Evolutionary conservation across 163 green algal species (phyloP), one percentile per base, ranked within the genome.

Genomic region (Prototheca wickerhamii): DNA sequence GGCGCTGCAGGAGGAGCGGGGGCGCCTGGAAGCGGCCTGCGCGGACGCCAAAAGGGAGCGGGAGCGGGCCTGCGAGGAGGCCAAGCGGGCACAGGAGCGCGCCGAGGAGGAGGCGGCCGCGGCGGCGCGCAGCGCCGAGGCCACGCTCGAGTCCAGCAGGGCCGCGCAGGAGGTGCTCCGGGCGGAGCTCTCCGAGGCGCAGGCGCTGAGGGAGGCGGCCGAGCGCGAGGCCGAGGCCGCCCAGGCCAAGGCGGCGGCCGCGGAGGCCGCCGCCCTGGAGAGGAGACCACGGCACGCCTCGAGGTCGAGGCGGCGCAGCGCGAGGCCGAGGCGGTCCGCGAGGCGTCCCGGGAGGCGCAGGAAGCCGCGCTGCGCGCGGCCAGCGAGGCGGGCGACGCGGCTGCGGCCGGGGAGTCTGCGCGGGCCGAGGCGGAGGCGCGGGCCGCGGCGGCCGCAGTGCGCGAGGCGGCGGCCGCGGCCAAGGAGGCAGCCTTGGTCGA

Each of bases 401-500:
- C 58, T 1, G 51, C 55, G 15, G 50, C 59, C 2, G 58, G 15
- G 1, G 66, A 64, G 12, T 34, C 10, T 6, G 28, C 28, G 61
- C 53, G 60, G 53, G 18, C 42, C 5, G 67, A 63, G 4, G 33
- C 64, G 8, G 46, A 62, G 43, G 43, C 40, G 30, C 42, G 34
- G 4, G 35, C 15, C 17, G 68, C 57, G 5, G 59, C 43, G 28
- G 30, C 50, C 30, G 56, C 15, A 6, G 34, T 31, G 56, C 56
- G 56, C 10, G 56, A 49, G 1, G 56, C 56, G 1, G 56, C 15
- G 21, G 30, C 50, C 15, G 30, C 10, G 5, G 56, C 30, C 30
- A 35, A 37, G 12, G 52, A 37, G 20, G 52, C 8, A 35, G 52
- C 28, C 7, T 21, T 59, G 28, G 17, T 12, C 28, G 12, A 35